Base-by-base conservation (phyloP, 139 green algal species). In the Bryopsis sp. region DNA sequence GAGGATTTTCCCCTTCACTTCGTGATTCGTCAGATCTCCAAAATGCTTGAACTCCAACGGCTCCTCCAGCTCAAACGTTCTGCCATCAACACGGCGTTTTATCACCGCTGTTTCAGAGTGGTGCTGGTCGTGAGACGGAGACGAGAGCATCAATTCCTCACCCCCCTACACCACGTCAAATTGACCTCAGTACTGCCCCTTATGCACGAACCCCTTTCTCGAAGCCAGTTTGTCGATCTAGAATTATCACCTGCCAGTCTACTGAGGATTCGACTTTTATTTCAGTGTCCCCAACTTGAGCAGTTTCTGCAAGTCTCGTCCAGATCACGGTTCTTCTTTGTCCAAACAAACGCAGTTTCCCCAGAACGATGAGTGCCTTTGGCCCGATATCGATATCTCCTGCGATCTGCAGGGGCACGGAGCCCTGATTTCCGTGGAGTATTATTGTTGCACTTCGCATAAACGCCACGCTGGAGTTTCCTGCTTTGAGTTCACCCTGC, bases 31-130 rank as follows among this genome's bases (percentile, higher is more conserved):
- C 4, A 47, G 22, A 3, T 24, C 26, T 38, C 64, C 64, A 28
- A 36, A 70, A 47, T 70, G 64, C 29, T 6, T 3, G 58, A 39
- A 70, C 2, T 31, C 8, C 19, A 70, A 5, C 3, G 64, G 64
- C 38, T 62, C 36, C 38, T 46, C 5, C 26, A 70, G 38, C n/a
- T 35, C 24, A 3, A 70, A 32, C 8, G 28, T 68, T 28, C n/a
- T 28, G 38, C 4, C 37, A n/a, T 35, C 31, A 28, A 46, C 38
- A 6, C 47, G 26, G 5, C 37, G 26, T 50, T 50, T 47, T 7
- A 70, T 70, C 28, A 28, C 32, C 37, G 64, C 64, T 31, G 26
- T 31, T 47, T 70, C 64, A 32, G 64, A 26, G 15, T 70, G 34
- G 4, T 29, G 3, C 5, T 62, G 64, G 6, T 59, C 7, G 38